Evolutionary conservation across 352 stramenopile genomes (phyloP), one percentile per base, ranked within the genome.

Genomic region (Globisporangium acanthophoron): DNA sequence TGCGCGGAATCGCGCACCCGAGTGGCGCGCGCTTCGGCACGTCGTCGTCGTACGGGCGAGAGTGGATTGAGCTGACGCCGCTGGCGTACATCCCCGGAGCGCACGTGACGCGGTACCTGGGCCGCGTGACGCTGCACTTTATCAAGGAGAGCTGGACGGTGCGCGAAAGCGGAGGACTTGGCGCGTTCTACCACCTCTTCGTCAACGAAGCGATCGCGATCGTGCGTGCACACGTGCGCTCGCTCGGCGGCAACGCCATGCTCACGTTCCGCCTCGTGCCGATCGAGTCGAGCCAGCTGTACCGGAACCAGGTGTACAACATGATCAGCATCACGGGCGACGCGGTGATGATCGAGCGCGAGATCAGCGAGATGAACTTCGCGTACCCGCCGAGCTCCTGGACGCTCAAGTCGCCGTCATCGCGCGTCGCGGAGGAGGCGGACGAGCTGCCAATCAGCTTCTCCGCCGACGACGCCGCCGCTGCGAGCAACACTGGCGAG

Each of bases 141-240:
- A 95, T 96, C 64, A 94, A 94, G 61, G 87, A 96, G 61, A 94
- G 83, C 54, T 95, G 85, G 85, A 92, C 84, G 0, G 87, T 96
- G 46, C 81, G 85, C 18, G 87, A 96, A 59, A 87, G 80, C 47
- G 86, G 86, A n/a, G 87, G 85, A 0, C 62, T 96, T 5, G 84
- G 85, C 11, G 83, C 82, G 1, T 96, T 96, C 46, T 94, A 94
- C 59, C 87, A 96, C 54, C 62, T 92, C 49, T 96, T 96, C 50
- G 58, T 96, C 39, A 91, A 79, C 45, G 85, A 96, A 71, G 87
- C 85, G 8, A 93, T 94, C 52, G 84, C 85, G 0, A 92, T 95
- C 40, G 85, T 91, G 5, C 85, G 87, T 12, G 84, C 87, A 0
- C 87, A 96, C 54, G 87, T 95, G 33, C 79, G 79, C 5, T 87